These are phyloP conservation scores for Podila minutissima DNA, from an alignment of 192 early-diverging fungal species.

Conservation along the genomic window DNA sequence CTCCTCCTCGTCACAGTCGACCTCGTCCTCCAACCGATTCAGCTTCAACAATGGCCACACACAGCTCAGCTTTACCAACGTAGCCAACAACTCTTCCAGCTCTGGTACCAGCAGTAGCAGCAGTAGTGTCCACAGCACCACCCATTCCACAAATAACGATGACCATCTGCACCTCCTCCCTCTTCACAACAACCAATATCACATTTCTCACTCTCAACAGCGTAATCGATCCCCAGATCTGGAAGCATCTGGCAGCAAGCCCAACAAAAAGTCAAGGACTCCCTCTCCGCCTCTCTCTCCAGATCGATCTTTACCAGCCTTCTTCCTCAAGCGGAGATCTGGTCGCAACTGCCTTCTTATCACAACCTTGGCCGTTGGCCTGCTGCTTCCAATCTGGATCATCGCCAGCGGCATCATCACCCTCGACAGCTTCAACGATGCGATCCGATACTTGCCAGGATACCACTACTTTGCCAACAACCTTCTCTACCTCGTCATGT, in stretches of 20 bases:
- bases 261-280: conserved; percentile 15
- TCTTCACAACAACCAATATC: neutral
- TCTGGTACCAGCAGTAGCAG: conserved; percentile 1
- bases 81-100: neutral
- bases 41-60: conserved; percentile 18
- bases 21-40: conserved; percentile 32
- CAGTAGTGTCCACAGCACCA: conserved; percentile 3
- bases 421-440: conserved; percentile 41
- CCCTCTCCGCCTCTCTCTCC: conserved; percentile 23
- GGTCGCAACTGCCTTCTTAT: conserved; percentile 17
- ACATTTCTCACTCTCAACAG: neutral
- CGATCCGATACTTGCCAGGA: conserved; percentile 41
- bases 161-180: neutral
- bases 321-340: conserved; percentile 1
- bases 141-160: neutral
- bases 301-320: conserved; percentile 4
- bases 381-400: conserved; percentile 36
- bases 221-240: conserved; percentile 15
- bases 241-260: conserved; percentile 14
- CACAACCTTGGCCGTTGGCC: conserved; percentile 1
- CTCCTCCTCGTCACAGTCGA: conserved; percentile 9
- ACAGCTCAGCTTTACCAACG: neutral
- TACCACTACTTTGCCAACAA: conserved; percentile 48
- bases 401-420: conserved; percentile 39
- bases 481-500: conserved; percentile 50